Base-by-base conservation (phyloP, 2,329 filamentous ascomycete genomes). In the Alternaria sp. region DNA sequence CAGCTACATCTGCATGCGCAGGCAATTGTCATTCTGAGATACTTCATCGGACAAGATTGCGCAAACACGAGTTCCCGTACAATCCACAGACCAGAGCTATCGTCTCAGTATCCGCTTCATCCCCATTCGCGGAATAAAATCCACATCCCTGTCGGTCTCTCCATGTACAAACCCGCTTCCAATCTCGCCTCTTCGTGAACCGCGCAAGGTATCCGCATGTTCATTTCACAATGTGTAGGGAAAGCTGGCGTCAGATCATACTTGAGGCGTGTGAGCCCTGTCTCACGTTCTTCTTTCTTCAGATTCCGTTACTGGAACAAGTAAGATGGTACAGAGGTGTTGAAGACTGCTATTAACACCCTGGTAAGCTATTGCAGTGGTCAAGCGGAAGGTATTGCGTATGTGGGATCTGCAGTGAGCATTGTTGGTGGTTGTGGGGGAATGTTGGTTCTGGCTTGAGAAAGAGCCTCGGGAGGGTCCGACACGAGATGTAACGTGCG, bases 341-440 rank as follows among this genome's bases (percentile, higher is more conserved):
- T 21, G 68, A 71, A 62, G 26, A 59, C 69, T 69, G 71, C 45
- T 73, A 73, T 72, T 61, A 44, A 55, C 15, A 63, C 62, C 71
- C 69, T 66, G 59, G 69, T 66, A 57, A 25, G 25, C 62, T 73
- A 73, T 70, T 61, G 52, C 59, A 57, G 54, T 32, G 23, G 21
- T 59, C 9, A 40, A n/a, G 50, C 43, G 49, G 28, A 23, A 54
- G 58, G 46, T 30, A 11, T 32, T 23, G 57, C 28, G 50, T 43
- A 50, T 17, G 49, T 25, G 32, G 30, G 62, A 56, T 51, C 59
- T 50, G 19, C 26, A 49, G 32, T 57, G 49, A 44, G 51, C 64
- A 45, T 56, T 54, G 54, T 45, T 57, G 54, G 43, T 59, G 50
- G 51, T 64, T 57, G 51, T 50, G 54, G 58, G 57, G 44, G 30